Base-by-base conservation (phyloP, 352 stramenopile species). In the Globisporangium nunn region DNA sequence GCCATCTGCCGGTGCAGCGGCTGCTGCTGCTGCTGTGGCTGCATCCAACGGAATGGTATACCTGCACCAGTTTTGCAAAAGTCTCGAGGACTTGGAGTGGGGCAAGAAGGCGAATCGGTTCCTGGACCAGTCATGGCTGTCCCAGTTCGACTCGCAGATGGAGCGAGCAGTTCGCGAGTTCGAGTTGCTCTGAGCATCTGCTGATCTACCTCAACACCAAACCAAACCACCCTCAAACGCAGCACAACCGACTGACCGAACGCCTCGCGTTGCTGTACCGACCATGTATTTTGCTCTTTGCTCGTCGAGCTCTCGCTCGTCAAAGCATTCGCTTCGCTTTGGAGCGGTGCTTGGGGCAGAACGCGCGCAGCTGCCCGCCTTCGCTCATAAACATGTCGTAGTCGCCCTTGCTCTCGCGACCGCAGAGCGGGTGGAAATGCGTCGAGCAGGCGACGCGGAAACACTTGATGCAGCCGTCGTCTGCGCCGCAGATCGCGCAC, bases 361-460 rank as follows among this genome's bases (percentile, higher is more conserved):
- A 95, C 44, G 85, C 79, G 31, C 84, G 81, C 56, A 95, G 67
- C 54, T 91, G 81, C 39, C 85, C 85, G 48, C 72, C 67, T 58
- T 93, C 83, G 74, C 88, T 95, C 85, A 95, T 95, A 78, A 84
- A 95, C 85, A 95, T 95, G 71, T 95, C 85, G 67, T 85, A 93
- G 44, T 72, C 58, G 18, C 81, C 83, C 59, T 73, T 82, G 55
- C 68, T 88, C 59, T 95, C 83, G 54, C 83, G 85, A 29, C 85
- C 85, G 67, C 85, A 95, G 5, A 93, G 68, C 33, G 85, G 83
- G 57, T 95, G 85, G 60, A 95, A 95, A 56, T 81, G 78, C 57
- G 67, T 85, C 18, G 65, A 61, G 52, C 85, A 95, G 44, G 66
- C 67, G 30, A 68, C 67, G 23, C 85, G 85, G 57, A 81, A 84